Conservation (phyloP, 2,329 filamentous ascomycete species). For the Escovopsis sp. region DNA sequence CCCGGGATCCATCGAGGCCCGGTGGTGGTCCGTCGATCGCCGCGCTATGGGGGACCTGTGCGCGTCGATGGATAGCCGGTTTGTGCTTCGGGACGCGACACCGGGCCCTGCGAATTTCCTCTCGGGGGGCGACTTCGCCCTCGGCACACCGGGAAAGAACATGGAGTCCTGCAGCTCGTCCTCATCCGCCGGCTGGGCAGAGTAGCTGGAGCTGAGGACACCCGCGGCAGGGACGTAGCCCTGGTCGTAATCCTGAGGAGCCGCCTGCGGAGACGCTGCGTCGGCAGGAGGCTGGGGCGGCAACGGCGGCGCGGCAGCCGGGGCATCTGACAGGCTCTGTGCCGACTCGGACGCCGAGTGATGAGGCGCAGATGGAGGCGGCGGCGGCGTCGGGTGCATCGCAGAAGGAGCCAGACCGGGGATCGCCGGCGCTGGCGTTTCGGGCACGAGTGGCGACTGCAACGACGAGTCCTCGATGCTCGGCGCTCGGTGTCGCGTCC, state of each 20-base stretch:
- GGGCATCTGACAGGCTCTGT: slow-evolving; percentile 54
- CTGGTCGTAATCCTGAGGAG: slow-evolving; percentile 58
- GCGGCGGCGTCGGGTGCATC: slow-evolving; percentile 41
- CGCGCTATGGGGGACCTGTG: slow-evolving; percentile 26
- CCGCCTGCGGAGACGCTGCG: slow-evolving; percentile 18
- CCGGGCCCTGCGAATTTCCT: slow-evolving; percentile 28
- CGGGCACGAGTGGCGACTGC: slow-evolving; percentile 38
- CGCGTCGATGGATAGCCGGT: slow-evolving; percentile 20
- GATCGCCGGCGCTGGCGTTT: slow-evolving; percentile 27
- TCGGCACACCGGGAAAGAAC: slow-evolving; percentile 32
- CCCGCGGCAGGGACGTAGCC: slow-evolving; percentile 28
- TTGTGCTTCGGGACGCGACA: slow-evolving; percentile 10
- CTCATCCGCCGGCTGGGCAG: slow-evolving; percentile 5
- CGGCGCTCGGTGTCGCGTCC: slow-evolving; percentile 61
- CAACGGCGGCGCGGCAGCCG: slow-evolving; percentile 54
- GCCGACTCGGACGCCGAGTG: slow-evolving; percentile 38
- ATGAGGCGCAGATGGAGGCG: slow-evolving; percentile 45
- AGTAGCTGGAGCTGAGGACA: slow-evolving; percentile 11
- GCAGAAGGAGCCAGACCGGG: slow-evolving; percentile 42
- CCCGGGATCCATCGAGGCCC: slow-evolving; percentile 62
- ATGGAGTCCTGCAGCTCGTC: slow-evolving; percentile 26
- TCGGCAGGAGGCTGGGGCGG: slow-evolving; percentile 22
- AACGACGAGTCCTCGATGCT: slow-evolving; percentile 57
- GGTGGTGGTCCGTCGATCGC: slow-evolving; percentile 58
- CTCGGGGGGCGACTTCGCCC: slow-evolving; percentile 28